These are phyloP conservation scores for Candida mesenterica DNA, from an alignment of 1,139 yeast species.

Conservation along the genomic window DNA sequence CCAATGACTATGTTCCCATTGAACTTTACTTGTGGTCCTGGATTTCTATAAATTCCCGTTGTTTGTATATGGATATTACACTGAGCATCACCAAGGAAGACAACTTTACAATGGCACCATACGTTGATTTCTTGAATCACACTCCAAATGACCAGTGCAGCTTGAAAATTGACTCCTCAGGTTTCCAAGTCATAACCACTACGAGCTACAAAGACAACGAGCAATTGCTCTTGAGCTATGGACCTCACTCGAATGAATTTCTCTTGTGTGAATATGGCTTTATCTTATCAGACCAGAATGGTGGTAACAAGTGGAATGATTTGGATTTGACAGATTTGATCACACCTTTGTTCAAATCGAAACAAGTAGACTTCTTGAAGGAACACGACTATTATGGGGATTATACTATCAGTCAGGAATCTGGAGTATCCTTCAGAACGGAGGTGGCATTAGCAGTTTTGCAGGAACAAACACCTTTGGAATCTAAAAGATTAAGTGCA, in stretches of 20 bases:
- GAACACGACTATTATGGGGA: slow-evolving; percentile 63
- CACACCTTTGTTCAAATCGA: slow-evolving; percentile 31
- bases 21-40: slow-evolving; percentile 62
- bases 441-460: slow-evolving; percentile 69
- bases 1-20: slow-evolving; percentile 11
- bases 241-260: slow-evolving; percentile 83
- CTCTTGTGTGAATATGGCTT: slow-evolving; percentile 88
- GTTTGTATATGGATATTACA: slow-evolving; percentile 74
- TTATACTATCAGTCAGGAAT: slow-evolving; percentile 56
- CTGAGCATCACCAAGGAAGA: slow-evolving; percentile 48
- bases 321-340: slow-evolving; percentile 58
- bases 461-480: slow-evolving; percentile 43
- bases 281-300: slow-evolving; percentile 39
- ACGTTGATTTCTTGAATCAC: slow-evolving; percentile 86
- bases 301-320: slow-evolving; percentile 62
- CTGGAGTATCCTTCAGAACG: slow-evolving; percentile 66
- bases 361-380: slow-evolving; percentile 47
- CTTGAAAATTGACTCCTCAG: slow-evolving; percentile 45
- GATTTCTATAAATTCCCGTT: slow-evolving; percentile 88
- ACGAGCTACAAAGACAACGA: slow-evolving; percentile 39
- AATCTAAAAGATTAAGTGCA: slow-evolving; percentile 29
- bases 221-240: slow-evolving; percentile 75
- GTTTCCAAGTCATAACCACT: slow-evolving; percentile 51
- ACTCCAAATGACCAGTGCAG: slow-evolving; percentile 53
- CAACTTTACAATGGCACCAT: slow-evolving; percentile 89